Base-by-base conservation (phyloP, 1,139 yeast species). In the Blastobotrys apis region DNA sequence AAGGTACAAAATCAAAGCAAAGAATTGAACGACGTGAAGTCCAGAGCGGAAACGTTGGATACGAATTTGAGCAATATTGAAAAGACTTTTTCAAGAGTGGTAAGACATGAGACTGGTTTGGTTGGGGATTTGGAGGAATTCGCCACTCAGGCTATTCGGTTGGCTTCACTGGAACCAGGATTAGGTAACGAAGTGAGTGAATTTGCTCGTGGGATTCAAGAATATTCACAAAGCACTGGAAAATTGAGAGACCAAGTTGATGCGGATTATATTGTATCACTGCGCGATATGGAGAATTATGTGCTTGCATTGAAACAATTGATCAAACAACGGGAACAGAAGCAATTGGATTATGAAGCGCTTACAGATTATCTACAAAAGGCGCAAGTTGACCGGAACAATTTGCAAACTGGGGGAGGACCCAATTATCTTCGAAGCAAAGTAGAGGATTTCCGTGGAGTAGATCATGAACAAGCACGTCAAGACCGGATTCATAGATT, bases 281-380 rank as follows among this genome's bases (percentile, higher is more conserved):
- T 92, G 53, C 82, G 85, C 54, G 97, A 92, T 63, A 75, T 94
- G 66, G 87, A 92, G 52, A 90, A 85, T 65, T 92, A 88, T 58
- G 81, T 90, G 42, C 73, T 77, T 33, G 79, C 92, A 26, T 73
- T 92, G 55, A 84, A 87, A 54, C 78, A 76, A 48, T 69, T 90
- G 52, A 77, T 92, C 47, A 90, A 84, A 59, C 73, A 85, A 45
- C 87, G 92, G 53, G 98, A 92, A 59, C 92, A 87, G 60, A 90
- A 90, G 63, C 90, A 85, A 55, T 77, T 90, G 33, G 98, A 92
- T 63, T 79, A 84, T 56, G 97, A 92, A 59, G 95, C 85, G 39
- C 71, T 92, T 41, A 78, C 79, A 37, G 95, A 84, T 46, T 90
- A 90, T 60, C 69, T 88, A 44, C 71, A 74, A 37, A 84, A 85